Evolutionary conservation across 306 rosid genomes (phyloP), one percentile per base, ranked within the genome.

Genomic region (Malus orientalis): DNA sequence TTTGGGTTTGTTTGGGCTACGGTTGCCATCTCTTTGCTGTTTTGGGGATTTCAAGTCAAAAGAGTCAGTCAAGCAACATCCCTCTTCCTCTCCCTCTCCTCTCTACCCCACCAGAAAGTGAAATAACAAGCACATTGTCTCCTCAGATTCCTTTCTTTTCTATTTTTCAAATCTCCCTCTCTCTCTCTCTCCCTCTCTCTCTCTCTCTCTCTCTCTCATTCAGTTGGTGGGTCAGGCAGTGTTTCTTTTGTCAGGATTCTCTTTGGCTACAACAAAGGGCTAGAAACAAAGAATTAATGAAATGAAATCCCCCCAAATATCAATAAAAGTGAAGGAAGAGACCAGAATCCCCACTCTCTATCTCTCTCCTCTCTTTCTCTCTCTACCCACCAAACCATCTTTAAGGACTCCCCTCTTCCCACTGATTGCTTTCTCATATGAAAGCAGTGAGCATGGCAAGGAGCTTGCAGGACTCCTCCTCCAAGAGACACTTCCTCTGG

Each of bases 401-500:
- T 81, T 81, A 85, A 83, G 70, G 78, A 59, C 80, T 63, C 38
- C 86, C 65, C 22, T 55, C 55, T 16, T 25, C 55, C 62, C 67
- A 15, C 29, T 78, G 45, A 20, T 73, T 74, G 69, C 69, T 67
- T 71, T 76, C 86, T 70, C 83, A 74, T 70, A 89, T 87, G 96
- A 88, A 86, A 79, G 74, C 89, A 67, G 80, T 20, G 53, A n/a
- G 33, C 71, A 92, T 88, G 90, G 90, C 89, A 74, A 84, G 76
- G 74, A 82, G 67, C 86, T 70, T 84, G 64, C 93, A 87, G 73
- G 91, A 90, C 76, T 86, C 82, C 71, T 88, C 96, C 79, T 95
- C 98, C 82, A 91, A 89, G 84, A 87, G 98, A 80, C 99, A 96
- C 90, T 92, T 92, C 88, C 96, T 89, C 87, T 91, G 97, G 97